Evolutionary conservation across 176 grass and related monocot species (phyloP).

Genomic region (Themeda triandra): DNA sequence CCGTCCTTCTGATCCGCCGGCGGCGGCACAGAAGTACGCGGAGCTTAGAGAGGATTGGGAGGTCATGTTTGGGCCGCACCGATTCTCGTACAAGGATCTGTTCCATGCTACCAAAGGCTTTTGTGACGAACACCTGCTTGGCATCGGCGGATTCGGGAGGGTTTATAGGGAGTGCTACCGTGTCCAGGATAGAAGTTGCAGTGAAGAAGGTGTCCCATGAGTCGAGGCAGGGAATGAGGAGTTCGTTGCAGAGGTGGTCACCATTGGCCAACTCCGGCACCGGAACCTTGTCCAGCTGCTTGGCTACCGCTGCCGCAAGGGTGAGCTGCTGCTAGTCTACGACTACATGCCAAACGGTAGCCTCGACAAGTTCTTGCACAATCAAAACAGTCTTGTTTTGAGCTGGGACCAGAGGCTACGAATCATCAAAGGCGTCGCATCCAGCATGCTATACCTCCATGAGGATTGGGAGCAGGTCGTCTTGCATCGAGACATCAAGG

Average conservation of each 20-base stretch:
- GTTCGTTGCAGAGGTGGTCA: constrained; percentile 39
- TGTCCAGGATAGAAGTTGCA: constrained; percentile 12
- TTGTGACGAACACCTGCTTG: constrained; percentile 27
- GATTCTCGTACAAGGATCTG: constrained; percentile 43
- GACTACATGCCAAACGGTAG: constrained; percentile 39
- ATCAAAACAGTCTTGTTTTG: background rate
- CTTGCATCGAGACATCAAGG: constrained; percentile 47
- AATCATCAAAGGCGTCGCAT: constrained; percentile 38
- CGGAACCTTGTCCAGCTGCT: constrained; percentile 47
- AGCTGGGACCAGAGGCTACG: constrained; percentile 20
- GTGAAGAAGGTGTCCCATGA: constrained; percentile 56
- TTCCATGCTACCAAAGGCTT: constrained; percentile 42
- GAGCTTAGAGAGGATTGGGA: constrained; percentile 50
- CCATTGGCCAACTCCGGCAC: constrained; percentile 33
- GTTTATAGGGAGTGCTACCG: constrained; percentile 40
- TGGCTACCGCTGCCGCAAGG: constrained; percentile 47
- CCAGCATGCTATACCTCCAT: constrained; percentile 40
- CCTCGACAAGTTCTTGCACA: constrained; percentile 24
- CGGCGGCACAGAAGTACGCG: constrained; percentile 28
- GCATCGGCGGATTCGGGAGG: constrained; percentile 48
- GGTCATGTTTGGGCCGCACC: constrained; percentile 32
- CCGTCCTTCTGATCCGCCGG: background rate
- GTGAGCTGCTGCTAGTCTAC: constrained; percentile 38
- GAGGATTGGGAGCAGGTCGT: constrained; percentile 45
- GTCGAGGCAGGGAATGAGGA: constrained; percentile 50